A percentile compares a stretch with the other conserved stretches of the same genome.
Conservation (phyloP, 2,329 filamentous ascomycete species). For the Paraphoma sp. region DNA sequence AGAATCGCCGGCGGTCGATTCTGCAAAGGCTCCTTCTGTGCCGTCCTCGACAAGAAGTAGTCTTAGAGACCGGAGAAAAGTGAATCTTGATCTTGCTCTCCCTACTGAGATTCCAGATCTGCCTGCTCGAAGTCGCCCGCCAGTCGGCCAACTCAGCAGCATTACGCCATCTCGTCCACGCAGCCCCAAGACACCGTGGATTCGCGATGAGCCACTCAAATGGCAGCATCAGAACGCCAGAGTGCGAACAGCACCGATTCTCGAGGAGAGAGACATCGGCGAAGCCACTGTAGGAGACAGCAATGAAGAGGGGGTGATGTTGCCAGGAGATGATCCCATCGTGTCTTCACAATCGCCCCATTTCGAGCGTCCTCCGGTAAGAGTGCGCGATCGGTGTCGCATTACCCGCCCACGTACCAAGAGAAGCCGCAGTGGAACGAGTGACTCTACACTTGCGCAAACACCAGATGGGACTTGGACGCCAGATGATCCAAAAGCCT, state of each 20-base stretch:
- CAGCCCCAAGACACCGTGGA: constrained; percentile 37
- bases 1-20: not conserved
- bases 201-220: constrained; percentile 11
- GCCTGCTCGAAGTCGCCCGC: constrained; percentile 22
- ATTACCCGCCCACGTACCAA: constrained; percentile 12
- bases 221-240: constrained; percentile 13
- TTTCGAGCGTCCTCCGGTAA: constrained; percentile 12
- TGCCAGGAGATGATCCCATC: constrained; percentile 15
- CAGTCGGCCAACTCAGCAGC: constrained; percentile 14
- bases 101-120: constrained; percentile 26
- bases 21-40: not conserved
- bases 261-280: constrained; percentile 16
- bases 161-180: constrained; percentile 29
- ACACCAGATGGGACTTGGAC: constrained; percentile 14
- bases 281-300: not conserved
- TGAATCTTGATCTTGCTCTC: constrained; percentile 36
- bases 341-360: constrained; percentile 9
- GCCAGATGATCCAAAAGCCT: constrained; percentile 4
- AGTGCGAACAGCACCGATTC: constrained; percentile 16
- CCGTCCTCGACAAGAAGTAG: constrained; percentile 7
- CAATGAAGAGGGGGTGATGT: constrained; percentile 5
- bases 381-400: constrained; percentile 19
- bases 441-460: constrained; percentile 14
- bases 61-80: constrained; percentile 36
- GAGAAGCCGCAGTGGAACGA: constrained; percentile 18